Evolutionary conservation across 2,329 filamentous ascomycete genomes (phyloP), one percentile per base, ranked within the genome.

Genomic region (Zalaria sp.): DNA sequence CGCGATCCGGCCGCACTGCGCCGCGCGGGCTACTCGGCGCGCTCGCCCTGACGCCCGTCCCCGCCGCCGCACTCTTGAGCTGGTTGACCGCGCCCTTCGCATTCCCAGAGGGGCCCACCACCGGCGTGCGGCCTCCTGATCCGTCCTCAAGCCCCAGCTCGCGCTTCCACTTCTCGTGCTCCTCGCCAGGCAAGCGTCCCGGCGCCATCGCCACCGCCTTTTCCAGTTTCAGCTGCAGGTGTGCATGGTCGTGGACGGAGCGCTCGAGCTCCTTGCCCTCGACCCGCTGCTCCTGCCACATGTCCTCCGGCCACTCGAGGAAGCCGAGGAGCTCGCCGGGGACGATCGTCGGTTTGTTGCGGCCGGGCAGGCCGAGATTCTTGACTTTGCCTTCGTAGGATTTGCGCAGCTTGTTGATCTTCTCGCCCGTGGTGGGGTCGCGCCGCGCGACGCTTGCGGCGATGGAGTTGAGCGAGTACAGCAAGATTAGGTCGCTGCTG

Each of bases 401-500:
- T 50, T 72, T 73, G 34, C 77, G 65, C 35, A 81, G 63, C 54
- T 74, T 72, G 58, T 79, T 70, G 46, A 68, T 79, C 61, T 81
- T 81, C 53, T 78, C 75, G 46, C 75, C 75, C n/a, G 74, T 78
- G 18, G 66, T 57, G 10, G 74, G 73, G 55, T 81, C 73, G 39
- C 63, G 68, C 41, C 77, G 65, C 45, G 71, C 73, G 47, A 80
- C 75, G 41, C 68, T 74, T 49, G 66, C 65, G 46, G 75, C 72
- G 42, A 79, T 64, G 31, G 63, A 57, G 47, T 70, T 65, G 46
- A 80, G 59, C 42, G 67, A 65, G 59, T 77, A 80, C 43, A 77
- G 63, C 40, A 68, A 66, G 46, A 80, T 66, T 44, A 80, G 61
- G 59, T 80, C 72, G 53, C 76, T 63, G 46, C 69, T 66, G 40